These are phyloP conservation scores for Dictyostelium citrinum DNA, from an alignment of 78 protist species.

Conservation along the genomic window DNA sequence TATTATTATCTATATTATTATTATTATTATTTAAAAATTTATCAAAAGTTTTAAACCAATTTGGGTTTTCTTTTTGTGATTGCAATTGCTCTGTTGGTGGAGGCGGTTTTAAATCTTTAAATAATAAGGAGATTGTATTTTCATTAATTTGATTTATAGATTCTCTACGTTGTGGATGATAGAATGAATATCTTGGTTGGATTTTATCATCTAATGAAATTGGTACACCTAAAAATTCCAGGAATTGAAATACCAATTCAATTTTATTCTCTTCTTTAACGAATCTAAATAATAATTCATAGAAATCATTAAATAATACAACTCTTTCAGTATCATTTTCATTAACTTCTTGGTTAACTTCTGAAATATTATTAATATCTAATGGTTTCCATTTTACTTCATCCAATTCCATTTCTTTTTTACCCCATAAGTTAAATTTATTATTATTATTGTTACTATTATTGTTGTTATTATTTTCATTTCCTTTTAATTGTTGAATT, in stretches of 20 bases:
- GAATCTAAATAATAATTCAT: slow-evolving; percentile 26
- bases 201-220: background rate
- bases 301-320: slow-evolving; percentile 55
- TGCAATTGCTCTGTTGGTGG: background rate
- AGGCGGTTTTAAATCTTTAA: background rate
- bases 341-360: background rate
- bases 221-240: slow-evolving; percentile 53
- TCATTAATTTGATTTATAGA: slow-evolving; percentile 17
- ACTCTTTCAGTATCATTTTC: slow-evolving; percentile 26
- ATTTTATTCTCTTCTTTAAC: slow-evolving; percentile 38
- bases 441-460: background rate
- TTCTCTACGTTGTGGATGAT: slow-evolving; percentile 25
- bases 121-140: background rate
- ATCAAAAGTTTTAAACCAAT: slow-evolving; percentile 7
- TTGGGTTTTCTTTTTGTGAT: background rate
- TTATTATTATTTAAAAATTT: background rate
- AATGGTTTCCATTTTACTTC: slow-evolving; percentile 31
- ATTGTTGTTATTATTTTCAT: background rate
- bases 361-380: background rate
- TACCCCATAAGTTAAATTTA: background rate
- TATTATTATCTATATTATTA: background rate
- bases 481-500: background rate
- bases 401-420: background rate
- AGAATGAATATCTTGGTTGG: slow-evolving; percentile 6
- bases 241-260: slow-evolving; percentile 39